A percentile compares a stretch with the other conserved stretches of the same genome.
Conservation (phyloP, 139 green algal genomes). For the Closterium sp. region DNA sequence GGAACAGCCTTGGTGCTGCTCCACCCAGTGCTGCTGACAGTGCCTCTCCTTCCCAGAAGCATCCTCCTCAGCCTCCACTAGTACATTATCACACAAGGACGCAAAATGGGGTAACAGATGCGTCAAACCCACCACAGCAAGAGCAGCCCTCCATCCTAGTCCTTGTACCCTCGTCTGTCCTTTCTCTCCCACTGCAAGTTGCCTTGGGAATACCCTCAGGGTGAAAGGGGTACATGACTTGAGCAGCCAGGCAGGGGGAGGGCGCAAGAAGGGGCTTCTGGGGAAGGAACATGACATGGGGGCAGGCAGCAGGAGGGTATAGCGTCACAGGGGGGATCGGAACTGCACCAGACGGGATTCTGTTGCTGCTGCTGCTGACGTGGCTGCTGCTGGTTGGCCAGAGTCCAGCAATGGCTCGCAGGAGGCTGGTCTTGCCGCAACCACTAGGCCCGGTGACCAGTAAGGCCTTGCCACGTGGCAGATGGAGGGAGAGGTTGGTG, state of each 20-base stretch:
- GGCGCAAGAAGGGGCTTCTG: slow-evolving; percentile 68
- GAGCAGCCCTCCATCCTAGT: not conserved
- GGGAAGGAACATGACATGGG: slow-evolving; percentile 79
- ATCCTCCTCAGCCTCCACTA: not conserved
- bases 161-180: too few relatives aligned
- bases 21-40: not conserved
- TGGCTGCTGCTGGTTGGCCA: slow-evolving; percentile 33
- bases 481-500: not conserved
- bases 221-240: slow-evolving; percentile 63
- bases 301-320: not conserved
- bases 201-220: not conserved
- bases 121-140: not conserved
- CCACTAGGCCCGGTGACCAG: slow-evolving; percentile 70
- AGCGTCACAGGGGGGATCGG: not conserved
- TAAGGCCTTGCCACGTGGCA: slow-evolving; percentile 1
- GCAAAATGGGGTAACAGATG: not conserved
- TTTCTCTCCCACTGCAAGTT: too few relatives aligned
- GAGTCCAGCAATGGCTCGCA: slow-evolving; percentile 63
- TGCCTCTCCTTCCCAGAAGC: not conserved
- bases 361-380: not conserved
- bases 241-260: not conserved
- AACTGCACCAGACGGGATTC: not conserved
- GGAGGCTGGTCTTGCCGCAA: slow-evolving; percentile 66
- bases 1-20: not conserved
- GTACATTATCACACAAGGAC: not conserved